These are phyloP conservation scores for Collybiopsis luxurians DNA, from an alignment of 768 basidiomycete species.

Conservation along the genomic window DNA sequence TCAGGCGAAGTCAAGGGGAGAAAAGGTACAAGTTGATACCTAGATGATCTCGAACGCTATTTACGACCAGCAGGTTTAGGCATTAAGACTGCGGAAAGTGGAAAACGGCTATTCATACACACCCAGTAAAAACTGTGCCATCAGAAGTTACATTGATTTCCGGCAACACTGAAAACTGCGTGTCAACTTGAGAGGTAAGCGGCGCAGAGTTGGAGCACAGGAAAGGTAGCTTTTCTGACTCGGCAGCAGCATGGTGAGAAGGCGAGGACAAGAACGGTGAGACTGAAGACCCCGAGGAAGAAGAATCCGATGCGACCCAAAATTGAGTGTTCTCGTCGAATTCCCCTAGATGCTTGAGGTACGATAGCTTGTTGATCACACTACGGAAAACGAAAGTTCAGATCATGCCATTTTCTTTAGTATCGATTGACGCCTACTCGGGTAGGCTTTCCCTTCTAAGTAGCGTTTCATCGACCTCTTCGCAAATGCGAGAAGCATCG, in stretches of 20 bases:
- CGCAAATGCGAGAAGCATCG: constrained; percentile 11
- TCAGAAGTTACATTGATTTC: constrained; percentile 8
- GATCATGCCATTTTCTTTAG: background rate
- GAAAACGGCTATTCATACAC: no score
- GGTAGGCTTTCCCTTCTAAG: background rate
- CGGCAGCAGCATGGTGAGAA: background rate
- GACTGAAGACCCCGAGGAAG: background rate
- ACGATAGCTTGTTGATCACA: background rate
- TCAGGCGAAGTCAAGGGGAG: no score
- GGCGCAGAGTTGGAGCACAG: constrained; percentile 18
- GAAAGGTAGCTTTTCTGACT: constrained; percentile 7
- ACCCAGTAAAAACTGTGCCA: constrained; percentile 13
- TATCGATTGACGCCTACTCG: background rate
- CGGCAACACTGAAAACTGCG: constrained; percentile 13
- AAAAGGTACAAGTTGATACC: background rate
- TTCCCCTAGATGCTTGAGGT: background rate
- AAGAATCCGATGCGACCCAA: constrained; percentile 8
- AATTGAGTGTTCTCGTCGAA: background rate
- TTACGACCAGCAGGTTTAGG: background rate
- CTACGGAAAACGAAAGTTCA: background rate
- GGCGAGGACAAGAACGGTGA: background rate
- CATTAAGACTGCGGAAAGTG: background rate
- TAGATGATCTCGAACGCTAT: constrained; percentile 35
- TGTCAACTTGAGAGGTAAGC: constrained; percentile 15
- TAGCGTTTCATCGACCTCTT: constrained; percentile 12